Base-by-base conservation (phyloP, 1,139 yeast species). In the Sugiyamaella castrensis region DNA sequence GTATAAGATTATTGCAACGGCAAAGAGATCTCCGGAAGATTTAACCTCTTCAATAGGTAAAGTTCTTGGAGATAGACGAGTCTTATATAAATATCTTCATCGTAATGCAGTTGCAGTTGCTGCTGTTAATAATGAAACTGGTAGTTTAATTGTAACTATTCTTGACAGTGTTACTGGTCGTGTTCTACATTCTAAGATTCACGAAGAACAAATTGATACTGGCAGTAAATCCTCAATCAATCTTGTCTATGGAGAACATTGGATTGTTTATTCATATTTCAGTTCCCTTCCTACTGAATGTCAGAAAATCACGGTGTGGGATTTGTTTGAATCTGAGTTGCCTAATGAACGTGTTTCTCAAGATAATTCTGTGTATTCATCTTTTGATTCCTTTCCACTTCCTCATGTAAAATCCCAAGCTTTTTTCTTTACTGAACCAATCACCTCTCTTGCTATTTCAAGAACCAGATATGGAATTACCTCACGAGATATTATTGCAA, bases 81-180 rank as follows among this genome's bases (percentile, higher is more conserved):
- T 89, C 0, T 70, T 89, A 42, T 89, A 91, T 76, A 92, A 91
- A 67, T 91, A 87, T 65, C 71, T 91, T 54, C 78, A 87, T 61
- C 94, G 91, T 28, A 82, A 87, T 59, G 55, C 80, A 16, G 71
- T 84, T 2, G 77, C 86, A 0, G 70, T 84, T 35, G 74, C 84
- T 1, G 74, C 82, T 1, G 64, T 69, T 37, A 69, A 76, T 50
- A 58, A 53, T 1, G 55, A 63, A 0, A 57, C 63, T 1, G 50
- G 52, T 0, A 56, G 84, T 31, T 46, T 63, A 10, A 38, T 66
- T 16, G 62, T 87, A 24, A 72, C 78, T 54, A 60, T 91, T 8
- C 51, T 89, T 29, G 95, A 91, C 63, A 75, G 82, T 0, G 71
- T 84, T 7, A 77, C 87, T 0, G 98, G 98, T 1, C 74, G 79